Evolutionary conservation across 352 stramenopile species (phyloP).

Genomic region (Globisporangium polare): DNA sequence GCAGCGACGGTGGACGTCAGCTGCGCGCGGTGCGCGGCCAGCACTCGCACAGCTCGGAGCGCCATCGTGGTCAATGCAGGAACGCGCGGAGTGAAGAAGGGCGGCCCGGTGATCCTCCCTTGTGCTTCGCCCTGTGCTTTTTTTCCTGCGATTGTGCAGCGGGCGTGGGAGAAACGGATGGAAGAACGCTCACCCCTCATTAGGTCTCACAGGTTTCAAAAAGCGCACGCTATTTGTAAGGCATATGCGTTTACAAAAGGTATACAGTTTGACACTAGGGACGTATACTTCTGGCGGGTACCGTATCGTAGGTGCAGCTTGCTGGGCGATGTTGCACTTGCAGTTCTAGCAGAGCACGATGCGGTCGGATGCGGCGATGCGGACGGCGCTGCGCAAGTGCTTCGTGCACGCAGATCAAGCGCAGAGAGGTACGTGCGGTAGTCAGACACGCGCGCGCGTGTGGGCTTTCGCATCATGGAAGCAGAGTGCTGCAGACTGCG

Average conservation of each 20-base stretch:
- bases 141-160: slow-evolving; percentile 6
- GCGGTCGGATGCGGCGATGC: not conserved
- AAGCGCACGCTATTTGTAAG: not conserved
- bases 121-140: not conserved
- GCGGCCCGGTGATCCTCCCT: not conserved
- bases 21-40: slow-evolving; percentile 14
- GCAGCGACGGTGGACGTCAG: not conserved
- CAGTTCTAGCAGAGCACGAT: too few species aligned
- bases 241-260: not conserved
- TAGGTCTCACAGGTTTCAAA: not conserved
- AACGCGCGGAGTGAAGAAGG: not conserved
- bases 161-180: slow-evolving; percentile 18
- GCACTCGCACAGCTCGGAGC: slow-evolving; percentile 18
- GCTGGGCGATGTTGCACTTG: too few species aligned
- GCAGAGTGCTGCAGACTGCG: not conserved
- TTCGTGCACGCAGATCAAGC: slow-evolving; percentile 42
- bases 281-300: not conserved
- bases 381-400: slow-evolving; percentile 26
- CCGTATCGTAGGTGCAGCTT: too few species aligned
- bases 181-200: slow-evolving; percentile 19
- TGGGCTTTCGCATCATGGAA: not conserved
- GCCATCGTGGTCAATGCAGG: slow-evolving; percentile 10
- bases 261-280: not conserved
- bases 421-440: slow-evolving; percentile 26
- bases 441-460: not conserved